Evolutionary conservation across 805 yeast genomes (phyloP).

Genomic region (Candida ficus): DNA sequence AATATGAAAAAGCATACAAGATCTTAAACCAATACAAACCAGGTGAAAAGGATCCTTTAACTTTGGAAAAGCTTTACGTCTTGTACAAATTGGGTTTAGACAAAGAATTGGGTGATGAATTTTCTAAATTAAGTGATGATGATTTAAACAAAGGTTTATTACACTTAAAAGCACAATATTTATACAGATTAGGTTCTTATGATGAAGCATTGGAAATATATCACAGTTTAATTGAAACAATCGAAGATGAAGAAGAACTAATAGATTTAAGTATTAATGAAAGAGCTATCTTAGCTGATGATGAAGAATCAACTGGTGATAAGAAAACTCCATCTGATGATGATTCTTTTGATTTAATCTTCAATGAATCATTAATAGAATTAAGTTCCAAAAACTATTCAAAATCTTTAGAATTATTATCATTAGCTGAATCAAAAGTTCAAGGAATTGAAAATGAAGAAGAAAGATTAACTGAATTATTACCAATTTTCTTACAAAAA

Average conservation of each 20-base stretch:
- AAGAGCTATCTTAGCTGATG: slow-evolving; percentile 58
- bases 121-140: slow-evolving; percentile 19
- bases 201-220: slow-evolving; percentile 48
- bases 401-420: slow-evolving; percentile 38
- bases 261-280: slow-evolving; percentile 64
- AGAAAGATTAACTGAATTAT: slow-evolving; percentile 46
- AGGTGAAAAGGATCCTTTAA: slow-evolving; percentile 32
- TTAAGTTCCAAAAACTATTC: slow-evolving; percentile 38
- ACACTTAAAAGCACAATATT: slow-evolving; percentile 49
- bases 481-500: slow-evolving; percentile 56
- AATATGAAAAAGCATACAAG: slow-evolving; percentile 46
- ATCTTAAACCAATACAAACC: slow-evolving; percentile 34
- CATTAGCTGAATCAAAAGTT: slow-evolving; percentile 39
- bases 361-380: slow-evolving; percentile 58
- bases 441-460: slow-evolving; percentile 34
- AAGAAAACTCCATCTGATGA: slow-evolving; percentile 16
- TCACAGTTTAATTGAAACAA: slow-evolving; percentile 35
- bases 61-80: slow-evolving; percentile 56
- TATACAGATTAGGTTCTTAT: slow-evolving; percentile 46
- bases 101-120: slow-evolving; percentile 25
- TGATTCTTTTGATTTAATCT: slow-evolving; percentile 53
- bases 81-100: slow-evolving; percentile 49
- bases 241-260: slow-evolving; percentile 31
- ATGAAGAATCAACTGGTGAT: slow-evolving; percentile 15
- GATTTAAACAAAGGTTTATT: slow-evolving; percentile 33